These are phyloP conservation scores for Dittrichia graveolens DNA, from an alignment of 129 eudicot species.

Conservation along the genomic window DNA sequence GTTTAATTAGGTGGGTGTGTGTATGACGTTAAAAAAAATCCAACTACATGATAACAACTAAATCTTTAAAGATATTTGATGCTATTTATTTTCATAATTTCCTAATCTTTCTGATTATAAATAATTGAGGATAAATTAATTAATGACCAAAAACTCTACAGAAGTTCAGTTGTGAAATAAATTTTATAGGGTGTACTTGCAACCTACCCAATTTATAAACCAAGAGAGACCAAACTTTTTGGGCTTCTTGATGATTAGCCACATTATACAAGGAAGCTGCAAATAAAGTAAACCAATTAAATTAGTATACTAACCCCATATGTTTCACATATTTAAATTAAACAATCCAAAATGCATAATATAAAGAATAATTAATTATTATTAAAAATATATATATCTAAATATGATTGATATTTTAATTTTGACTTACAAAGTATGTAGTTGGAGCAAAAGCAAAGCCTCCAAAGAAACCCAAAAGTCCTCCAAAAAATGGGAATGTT, in stretches of 20 bases:
- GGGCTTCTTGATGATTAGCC: conserved; percentile 53
- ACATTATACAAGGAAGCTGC: conserved; percentile 66
- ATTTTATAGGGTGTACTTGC: background rate
- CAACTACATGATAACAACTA: too few species aligned
- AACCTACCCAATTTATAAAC: conserved; percentile 55
- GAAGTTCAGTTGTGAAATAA: background rate
- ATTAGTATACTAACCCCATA: background rate
- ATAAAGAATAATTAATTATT: too few species aligned
- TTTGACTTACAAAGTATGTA: conserved; percentile 50
- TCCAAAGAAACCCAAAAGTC: conserved; percentile 60
- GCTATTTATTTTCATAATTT: too few species aligned
- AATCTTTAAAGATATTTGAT: too few species aligned
- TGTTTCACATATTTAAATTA: background rate
- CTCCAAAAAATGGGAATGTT: conserved; percentile 64
- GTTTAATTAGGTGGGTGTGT: too few species aligned
- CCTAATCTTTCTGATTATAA: too few species aligned
- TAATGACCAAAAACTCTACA: background rate
- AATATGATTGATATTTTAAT: background rate
- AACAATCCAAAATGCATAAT: too few species aligned
- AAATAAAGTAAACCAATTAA: conserved; percentile 13
- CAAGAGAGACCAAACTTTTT: conserved; percentile 49
- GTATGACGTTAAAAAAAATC: too few species aligned
- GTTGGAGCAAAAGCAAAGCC: conserved; percentile 71
- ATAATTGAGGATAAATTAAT: too few species aligned
- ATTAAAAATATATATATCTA: too few species aligned